Base-by-base conservation (phyloP, 768 basidiomycete genomes). In the Collybia sordida region DNA sequence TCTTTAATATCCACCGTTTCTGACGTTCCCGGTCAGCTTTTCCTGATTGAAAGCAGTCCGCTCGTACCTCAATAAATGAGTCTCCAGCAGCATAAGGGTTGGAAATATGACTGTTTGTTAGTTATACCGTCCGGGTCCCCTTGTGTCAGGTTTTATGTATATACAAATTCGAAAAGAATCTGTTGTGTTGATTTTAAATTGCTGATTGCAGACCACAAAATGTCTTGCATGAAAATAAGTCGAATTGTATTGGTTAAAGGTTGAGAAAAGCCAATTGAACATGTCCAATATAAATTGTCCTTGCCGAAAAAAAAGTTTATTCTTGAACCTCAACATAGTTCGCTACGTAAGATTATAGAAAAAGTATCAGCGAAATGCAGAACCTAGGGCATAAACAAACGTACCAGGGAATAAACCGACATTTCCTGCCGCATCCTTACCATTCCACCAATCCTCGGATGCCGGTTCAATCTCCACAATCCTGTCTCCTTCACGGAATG, bases 371-470 rank as follows among this genome's bases (percentile, higher is more conserved):
- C 17, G 54, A 28, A 53, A 22, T 18, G 36, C 5, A 9, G 12
- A 25, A 35, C 34, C 18, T 34, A 25, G 35, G 25, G 22, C 28
- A 8, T 12, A 15, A 11, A 25, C 24, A 52, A 8, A 68, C 81
- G 37, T 55, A 89, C 87, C 86, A 55, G 90, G 88, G 80, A 91
- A 91, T 59, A 90, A 70, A 18, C 90, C 90, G 42, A 72, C 60
- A 34, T 79, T 69, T 1, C 86, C 86, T 47, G 72, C 62, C 25
- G 62, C 42, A 56, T 81, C 79, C 58, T 69, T 79, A 3, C 91
- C 90, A 54, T 84, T 75, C 91, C 91, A 93, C 92, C 91, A 93
- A 57, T 91, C 91, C n/a, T 92, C 90, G 7, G 82, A 85, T 5
- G 82, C 83, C 46, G 86, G 83, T 60, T 92, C 89, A 46, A 97